Evolutionary conservation across 208 protist species (phyloP).

Genomic region (Herpetomonas samuelpessoai): DNA sequence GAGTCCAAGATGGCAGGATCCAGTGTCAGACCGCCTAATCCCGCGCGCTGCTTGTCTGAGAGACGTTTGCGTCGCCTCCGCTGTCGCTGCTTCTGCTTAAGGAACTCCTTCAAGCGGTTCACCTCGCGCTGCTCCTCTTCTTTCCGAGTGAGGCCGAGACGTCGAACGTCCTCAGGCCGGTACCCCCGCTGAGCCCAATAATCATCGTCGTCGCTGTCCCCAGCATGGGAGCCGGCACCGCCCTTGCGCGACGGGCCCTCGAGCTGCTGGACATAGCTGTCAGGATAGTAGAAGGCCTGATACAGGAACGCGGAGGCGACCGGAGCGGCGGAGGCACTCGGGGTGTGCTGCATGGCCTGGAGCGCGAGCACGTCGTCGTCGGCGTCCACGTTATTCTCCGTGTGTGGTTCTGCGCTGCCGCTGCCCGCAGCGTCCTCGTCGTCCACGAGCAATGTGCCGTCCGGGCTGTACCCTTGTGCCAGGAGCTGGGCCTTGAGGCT

Average conservation of each 20-base stretch:
- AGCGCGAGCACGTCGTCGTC: no score
- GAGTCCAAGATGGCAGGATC: neutral
- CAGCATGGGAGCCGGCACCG: neutral
- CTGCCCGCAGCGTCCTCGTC: neutral
- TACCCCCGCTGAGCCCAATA: conserved; percentile 77
- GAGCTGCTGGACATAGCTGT: neutral
- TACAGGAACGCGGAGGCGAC: neutral
- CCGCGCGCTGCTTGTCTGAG: no score
- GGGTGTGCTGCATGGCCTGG: no score
- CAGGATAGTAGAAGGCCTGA: neutral
- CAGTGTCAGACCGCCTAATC: no score
- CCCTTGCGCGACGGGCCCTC: neutral
- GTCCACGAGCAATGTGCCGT: neutral
- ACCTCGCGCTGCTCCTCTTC: conserved; percentile 29
- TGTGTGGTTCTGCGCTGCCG: neutral
- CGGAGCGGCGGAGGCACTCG: neutral
- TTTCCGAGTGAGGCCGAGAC: conserved; percentile 28
- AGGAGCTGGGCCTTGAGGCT: neutral
- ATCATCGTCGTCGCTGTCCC: conserved; percentile 41
- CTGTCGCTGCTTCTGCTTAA: neutral
- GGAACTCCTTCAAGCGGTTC: neutral
- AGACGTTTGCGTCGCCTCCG: neutral
- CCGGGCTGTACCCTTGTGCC: conserved; percentile 2
- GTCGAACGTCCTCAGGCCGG: conserved; percentile 37
- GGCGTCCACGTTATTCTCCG: no score